Evolutionary conservation across 306 rosid genomes (phyloP), one percentile per base, ranked within the genome.

Genomic region (Mimosa bimucronata): DNA sequence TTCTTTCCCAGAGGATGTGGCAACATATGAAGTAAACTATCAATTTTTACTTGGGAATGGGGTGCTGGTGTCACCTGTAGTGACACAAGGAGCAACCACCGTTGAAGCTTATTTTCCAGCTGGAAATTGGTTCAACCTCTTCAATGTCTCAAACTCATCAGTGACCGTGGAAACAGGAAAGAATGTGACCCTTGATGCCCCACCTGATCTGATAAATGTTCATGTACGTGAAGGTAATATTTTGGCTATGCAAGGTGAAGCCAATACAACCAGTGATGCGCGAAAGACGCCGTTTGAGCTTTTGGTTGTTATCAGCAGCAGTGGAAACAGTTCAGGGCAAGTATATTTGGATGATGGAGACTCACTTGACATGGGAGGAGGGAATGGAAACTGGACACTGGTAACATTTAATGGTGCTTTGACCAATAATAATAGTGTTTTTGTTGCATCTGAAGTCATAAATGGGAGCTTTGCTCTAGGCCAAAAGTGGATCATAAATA

Each of bases 91-190:
- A 65, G 91, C 88, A 42, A 74, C 45, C 66, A 86, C 90, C 1
- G 94, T 94, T 11, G 66, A 85, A 80, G 97, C 97, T 71, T 94
- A 94, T 79, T 87, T 94, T 77, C 97, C 98, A 1, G 77, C 87
- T 16, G 97, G 98, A 86, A 91, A 68, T 66, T 92, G 97, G 97
- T 94, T 94, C 85, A 92, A 88, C 75, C 97, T 94, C 78, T 94
- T 92, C 64, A 88, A 92, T 79, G 18, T 81, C 58, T 86, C 94
- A 0, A 82, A 84, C 23, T 88, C 97, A 2, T 86, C 97, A 1
- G 89, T 91, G 52, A 87, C 37, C 30, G 83, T 79, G 25, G 38
- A 77, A 53, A 73, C 86, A 8, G 98, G 98, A 26, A 60, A 85
- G 81, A 10, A 80, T 66, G 66, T 94, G 9, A 90, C 72, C 13